Evolutionary conservation across 495 filamentous ascomycete genomes (phyloP).

Genomic region (Mycothermus thermophilus): DNA sequence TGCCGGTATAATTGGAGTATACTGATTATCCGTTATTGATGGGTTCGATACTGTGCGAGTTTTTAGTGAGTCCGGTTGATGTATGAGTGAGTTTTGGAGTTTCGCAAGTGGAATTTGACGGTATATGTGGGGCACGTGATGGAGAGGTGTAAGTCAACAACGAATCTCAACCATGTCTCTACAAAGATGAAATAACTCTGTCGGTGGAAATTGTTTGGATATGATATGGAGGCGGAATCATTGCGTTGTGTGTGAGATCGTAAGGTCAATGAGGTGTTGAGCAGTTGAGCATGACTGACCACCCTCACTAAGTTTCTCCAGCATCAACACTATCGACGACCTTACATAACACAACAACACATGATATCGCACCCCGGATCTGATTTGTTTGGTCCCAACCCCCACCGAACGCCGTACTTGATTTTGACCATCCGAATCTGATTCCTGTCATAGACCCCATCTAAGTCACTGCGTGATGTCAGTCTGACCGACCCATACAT

Average conservation of each 20-base stretch:
- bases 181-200: no score
- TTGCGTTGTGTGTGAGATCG: no score
- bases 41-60: conserved; percentile 16
- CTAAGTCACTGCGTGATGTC: conserved; percentile 6
- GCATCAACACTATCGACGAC: no score
- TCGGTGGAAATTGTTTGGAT: no score
- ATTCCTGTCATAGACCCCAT: conserved; percentile 24
- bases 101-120: not conserved
- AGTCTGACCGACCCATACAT: not conserved
- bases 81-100: not conserved
- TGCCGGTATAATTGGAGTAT: no score
- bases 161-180: no score
- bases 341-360: no score
- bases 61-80: conserved; percentile 1
- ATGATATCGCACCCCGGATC: conserved; percentile 23
- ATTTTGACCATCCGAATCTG: conserved; percentile 21
- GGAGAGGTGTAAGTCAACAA: conserved; percentile 1
- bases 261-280: no score
- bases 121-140: conserved; percentile 17
- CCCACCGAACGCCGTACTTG: conserved; percentile 20
- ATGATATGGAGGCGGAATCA: no score
- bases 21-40: no score
- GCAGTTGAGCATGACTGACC: no score
- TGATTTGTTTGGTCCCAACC: conserved; percentile 20
- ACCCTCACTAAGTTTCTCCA: no score